Base-by-base conservation (phyloP, 257 asterid species). In the Nicotiana undulata region DNA sequence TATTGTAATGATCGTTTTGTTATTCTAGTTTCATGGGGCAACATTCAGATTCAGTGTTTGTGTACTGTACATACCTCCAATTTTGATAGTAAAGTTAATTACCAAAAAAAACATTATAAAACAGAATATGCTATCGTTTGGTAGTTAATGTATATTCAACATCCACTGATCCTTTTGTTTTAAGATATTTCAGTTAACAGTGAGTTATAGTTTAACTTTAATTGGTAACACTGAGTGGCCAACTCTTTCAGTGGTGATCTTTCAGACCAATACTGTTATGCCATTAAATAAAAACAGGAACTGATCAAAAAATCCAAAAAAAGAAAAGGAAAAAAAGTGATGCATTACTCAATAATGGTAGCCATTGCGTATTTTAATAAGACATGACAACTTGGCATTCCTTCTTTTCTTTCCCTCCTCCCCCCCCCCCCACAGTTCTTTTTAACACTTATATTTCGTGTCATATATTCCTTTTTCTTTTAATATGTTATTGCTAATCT, bases 261-360 rank as follows among this genome's bases (percentile, higher is more conserved):
- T 72, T 46, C 78, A 72, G 24, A 58, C 68, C 60, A 72, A 72
- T 72, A 46, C 46, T 46, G 16, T 34, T 72, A 46, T 22, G 7
- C 26, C 34, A 3, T 46, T 5, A 6, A 0, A 1, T 6, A 18
- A 15, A 70, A 70, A 22, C 13, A 70, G 15, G 7, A 40, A 44
- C 6, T 13, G 12, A 46, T 49, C 1, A 49, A 24, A 46, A 46
- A 24, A 22, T 46, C 37, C 22, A 0, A 44, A 44, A 70, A 70
- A 24, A 6, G 3, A 46, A 68, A 17, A 40, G 49, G 37, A 72
- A 72, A 46, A 8, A 70, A 72, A 3, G 40, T 24, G 12, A 15
- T 13, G 60, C 78, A 24, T 72, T 44, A 46, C 40, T 72, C 78
- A 72, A 72, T 72, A 72, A 72, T 46, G 37, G 78, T 15, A 72